Conservation (phyloP, 2,329 filamentous ascomycete genomes). For the Botryotinia narcissicola region DNA sequence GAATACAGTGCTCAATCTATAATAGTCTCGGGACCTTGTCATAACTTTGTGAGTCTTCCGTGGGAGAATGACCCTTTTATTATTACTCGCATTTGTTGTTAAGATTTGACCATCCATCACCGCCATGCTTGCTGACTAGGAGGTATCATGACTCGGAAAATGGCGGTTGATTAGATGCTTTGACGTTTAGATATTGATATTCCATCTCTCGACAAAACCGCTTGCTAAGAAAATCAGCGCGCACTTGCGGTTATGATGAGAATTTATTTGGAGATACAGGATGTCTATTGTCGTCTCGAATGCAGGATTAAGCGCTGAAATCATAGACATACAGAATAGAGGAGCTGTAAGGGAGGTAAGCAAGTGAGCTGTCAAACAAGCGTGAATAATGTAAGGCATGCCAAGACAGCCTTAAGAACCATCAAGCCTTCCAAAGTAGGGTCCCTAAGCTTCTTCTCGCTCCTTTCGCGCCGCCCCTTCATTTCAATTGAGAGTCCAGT, state of each 20-base stretch:
- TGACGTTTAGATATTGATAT: background rate
- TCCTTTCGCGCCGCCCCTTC: conserved; percentile 11
- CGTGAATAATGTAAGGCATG: background rate
- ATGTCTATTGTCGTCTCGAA: background rate
- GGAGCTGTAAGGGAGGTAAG: background rate
- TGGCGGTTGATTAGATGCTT: background rate
- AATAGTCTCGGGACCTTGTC: background rate
- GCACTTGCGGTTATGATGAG: background rate
- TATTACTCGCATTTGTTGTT: background rate
- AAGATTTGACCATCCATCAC: background rate
- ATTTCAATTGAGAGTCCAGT: background rate
- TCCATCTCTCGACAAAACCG: background rate
- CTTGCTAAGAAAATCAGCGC: background rate
- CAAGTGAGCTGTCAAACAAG: conserved; percentile 3
- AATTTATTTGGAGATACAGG: background rate
- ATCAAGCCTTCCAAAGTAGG: background rate
- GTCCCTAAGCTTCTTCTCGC: background rate
- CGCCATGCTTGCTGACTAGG: background rate
- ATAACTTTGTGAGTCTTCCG: background rate
- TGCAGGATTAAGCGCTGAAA: background rate
- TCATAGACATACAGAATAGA: background rate
- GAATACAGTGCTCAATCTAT: background rate
- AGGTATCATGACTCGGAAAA: background rate
- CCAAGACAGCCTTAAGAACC: background rate
- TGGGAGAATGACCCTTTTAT: too few species aligned